Evolutionary conservation across 2,329 filamentous ascomycete species (phyloP).

Genomic region (Pseudogymnoascus destructans): DNA sequence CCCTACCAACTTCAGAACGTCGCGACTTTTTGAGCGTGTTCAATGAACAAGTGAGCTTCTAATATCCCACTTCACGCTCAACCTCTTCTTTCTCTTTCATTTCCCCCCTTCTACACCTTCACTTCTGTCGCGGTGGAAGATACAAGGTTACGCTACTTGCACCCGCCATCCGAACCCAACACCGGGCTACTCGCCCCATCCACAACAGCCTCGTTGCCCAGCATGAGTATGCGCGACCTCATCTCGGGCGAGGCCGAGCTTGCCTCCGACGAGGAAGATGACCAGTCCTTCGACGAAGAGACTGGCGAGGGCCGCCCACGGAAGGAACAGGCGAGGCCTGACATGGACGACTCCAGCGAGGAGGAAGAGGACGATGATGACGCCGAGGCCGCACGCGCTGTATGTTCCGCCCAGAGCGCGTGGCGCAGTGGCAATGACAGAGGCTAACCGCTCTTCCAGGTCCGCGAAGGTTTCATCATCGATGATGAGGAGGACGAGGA

Average conservation of each 20-base stretch:
- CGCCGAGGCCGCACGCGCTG: constrained; percentile 67
- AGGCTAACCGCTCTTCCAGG: constrained; percentile 34
- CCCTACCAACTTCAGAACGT: background rate
- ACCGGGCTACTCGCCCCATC: background rate
- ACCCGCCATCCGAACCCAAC: background rate
- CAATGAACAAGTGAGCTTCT: background rate
- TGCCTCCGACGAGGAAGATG: constrained; percentile 70
- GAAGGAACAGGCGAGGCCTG: constrained; percentile 29
- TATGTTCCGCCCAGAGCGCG: constrained; percentile 29
- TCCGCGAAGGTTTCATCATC: constrained; percentile 90
- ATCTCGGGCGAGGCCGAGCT: constrained; percentile 78
- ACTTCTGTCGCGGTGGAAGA: background rate
- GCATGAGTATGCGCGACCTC: constrained; percentile 62
- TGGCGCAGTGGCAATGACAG: constrained; percentile 15
- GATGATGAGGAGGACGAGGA: constrained; percentile 73
- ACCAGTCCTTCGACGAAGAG: constrained; percentile 71
- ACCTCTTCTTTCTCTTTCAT: background rate
- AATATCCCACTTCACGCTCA: background rate
- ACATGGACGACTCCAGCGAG: constrained; percentile 73
- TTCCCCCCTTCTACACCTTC: background rate
- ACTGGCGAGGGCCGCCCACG: constrained; percentile 44
- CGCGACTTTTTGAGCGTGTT: background rate
- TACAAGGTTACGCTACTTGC: background rate
- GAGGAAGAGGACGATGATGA: constrained; percentile 90
- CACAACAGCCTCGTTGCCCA: constrained; percentile 18